Percentiles rank a stretch among this genome's conserved stretches.
These are phyloP conservation scores for Boletus sp. DNA, from an alignment of 1,284 basidiomycete genomes.

Conservation along the genomic window DNA sequence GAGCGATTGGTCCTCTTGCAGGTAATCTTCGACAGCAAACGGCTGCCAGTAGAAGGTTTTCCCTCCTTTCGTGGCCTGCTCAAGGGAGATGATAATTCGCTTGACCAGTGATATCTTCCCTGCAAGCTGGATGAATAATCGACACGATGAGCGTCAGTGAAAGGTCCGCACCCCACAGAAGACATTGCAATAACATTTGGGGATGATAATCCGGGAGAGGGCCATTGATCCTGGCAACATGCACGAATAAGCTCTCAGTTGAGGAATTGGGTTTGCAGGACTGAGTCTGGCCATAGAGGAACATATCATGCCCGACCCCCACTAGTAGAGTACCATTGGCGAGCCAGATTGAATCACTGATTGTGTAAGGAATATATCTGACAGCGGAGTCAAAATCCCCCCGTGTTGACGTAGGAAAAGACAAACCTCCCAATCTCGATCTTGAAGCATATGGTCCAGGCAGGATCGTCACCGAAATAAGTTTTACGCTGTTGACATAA, in stretches of 20 bases:
- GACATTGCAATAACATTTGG: slow-evolving; percentile 86
- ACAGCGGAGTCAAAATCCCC: neutral
- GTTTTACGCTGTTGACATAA: slow-evolving; percentile 87
- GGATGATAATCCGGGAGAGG: slow-evolving; percentile 89
- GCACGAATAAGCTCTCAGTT: slow-evolving; percentile 68
- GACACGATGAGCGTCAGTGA: neutral
- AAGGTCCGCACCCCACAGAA: slow-evolving; percentile 75
- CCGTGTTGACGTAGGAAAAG: neutral
- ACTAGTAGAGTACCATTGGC: slow-evolving; percentile 75
- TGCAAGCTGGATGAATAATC: slow-evolving; percentile 31
- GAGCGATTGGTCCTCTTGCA: slow-evolving; percentile 35
- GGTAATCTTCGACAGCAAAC: slow-evolving; percentile 57
- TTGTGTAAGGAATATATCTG: slow-evolving; percentile 74
- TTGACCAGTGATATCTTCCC: slow-evolving; percentile 85
- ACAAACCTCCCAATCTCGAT: slow-evolving; percentile 69
- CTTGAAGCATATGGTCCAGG: slow-evolving; percentile 74
- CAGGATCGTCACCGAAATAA: slow-evolving; percentile 79
- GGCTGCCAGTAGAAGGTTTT: slow-evolving; percentile 40
- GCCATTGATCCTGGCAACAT: slow-evolving; percentile 79
- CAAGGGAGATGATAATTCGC: slow-evolving; percentile 70
- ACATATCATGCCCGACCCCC: slow-evolving; percentile 75
- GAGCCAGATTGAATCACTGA: slow-evolving; percentile 87
- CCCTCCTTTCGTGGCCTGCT: slow-evolving; percentile 37
- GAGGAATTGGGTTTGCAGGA: slow-evolving; percentile 25
- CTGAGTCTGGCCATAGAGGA: slow-evolving; percentile 58